Evolutionary conservation across 1,284 basidiomycete species (phyloP).

Genomic region (Meira nashicola): DNA sequence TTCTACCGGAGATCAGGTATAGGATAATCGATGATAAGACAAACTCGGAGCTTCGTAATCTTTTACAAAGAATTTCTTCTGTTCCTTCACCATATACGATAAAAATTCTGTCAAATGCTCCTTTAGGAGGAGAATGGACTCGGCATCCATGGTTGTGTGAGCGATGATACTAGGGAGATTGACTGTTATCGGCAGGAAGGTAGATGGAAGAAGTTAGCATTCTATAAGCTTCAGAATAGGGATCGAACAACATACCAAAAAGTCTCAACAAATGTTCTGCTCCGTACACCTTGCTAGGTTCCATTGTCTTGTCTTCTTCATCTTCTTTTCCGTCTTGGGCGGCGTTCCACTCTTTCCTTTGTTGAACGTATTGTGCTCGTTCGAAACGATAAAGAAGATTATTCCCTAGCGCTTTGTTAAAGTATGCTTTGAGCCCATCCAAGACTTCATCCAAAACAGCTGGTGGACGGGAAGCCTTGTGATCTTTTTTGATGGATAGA

Average conservation of each 20-base stretch:
- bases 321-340: conserved; percentile 41
- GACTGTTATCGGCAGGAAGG: conserved; percentile 52
- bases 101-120: conserved; percentile 88
- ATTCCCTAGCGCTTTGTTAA: conserved; percentile 82
- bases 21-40: conserved; percentile 66
- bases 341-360: conserved; percentile 65
- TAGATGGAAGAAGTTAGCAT: background rate
- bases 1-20: conserved; percentile 23
- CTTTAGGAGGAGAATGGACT: conserved; percentile 73
- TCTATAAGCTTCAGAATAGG: background rate
- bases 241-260: conserved; percentile 64
- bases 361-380: conserved; percentile 80
- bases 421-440: conserved; percentile 85
- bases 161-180: conserved; percentile 70
- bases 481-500: conserved; percentile 11
- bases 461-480: conserved; percentile 52
- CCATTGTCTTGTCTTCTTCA: conserved; percentile 58
- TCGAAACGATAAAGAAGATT: conserved; percentile 93
- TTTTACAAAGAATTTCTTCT: conserved; percentile 64
- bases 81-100: conserved; percentile 66
- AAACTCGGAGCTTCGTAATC: conserved; percentile 69
- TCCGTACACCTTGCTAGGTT: conserved; percentile 87
- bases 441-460: conserved; percentile 70
- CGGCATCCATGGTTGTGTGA: conserved; percentile 82
- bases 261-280: conserved; percentile 89